Base-by-base conservation (phyloP, 2,329 filamentous ascomycete genomes). In the Phialemonium atrogriseum region DNA sequence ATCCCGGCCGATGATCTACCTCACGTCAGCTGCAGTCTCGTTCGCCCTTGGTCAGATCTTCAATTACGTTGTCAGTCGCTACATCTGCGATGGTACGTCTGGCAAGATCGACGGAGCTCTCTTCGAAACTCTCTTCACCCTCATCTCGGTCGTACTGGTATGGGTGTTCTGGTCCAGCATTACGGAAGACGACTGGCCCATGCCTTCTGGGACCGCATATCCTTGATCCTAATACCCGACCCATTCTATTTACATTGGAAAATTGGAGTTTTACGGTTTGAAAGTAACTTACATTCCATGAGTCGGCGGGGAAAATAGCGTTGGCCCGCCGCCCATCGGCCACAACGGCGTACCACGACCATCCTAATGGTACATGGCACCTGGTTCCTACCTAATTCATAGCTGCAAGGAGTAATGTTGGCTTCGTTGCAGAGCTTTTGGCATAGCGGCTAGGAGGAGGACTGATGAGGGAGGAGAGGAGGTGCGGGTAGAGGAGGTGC, bases 151-250 rank as follows among this genome's bases (percentile, higher is more conserved):
- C 5, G 69, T 85, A 12, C 77, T 77, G 60, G 63, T 95, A 42
- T 98, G 91, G 88, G 59, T 84, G 35, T 98, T 98, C 68, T 98
- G 91, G 91, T 94, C 87, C 27, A 95, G 87, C 62, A 98, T 98
- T 49, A 98, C 91, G 11, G 91, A 98, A 60, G 91, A 98, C 50
- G 89, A 95, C 64, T 98, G 91, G 91, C 86, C 88, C 12, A 70
- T 72, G 58, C 62, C 67, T 20, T 58, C 56, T 8, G 55, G 28
- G 13, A 23, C 55, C 34, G 53, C 58, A 31, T 70, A 70, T 42
- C 57, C 62, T 32, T 50, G 39, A 24, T 6, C 16, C 14, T 16
- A 26, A 24, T 15, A 24, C 12, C 14, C 16, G 3, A 24, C 12
- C 19, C 12, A n/a, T 12, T 27, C 19, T 30, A 24, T 15, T 5